A percentile compares a stretch with the other conserved stretches of the same genome.
Evolutionary conservation across 2,329 filamentous ascomycete genomes (phyloP).

Genomic region (Nothopassalora personata): DNA sequence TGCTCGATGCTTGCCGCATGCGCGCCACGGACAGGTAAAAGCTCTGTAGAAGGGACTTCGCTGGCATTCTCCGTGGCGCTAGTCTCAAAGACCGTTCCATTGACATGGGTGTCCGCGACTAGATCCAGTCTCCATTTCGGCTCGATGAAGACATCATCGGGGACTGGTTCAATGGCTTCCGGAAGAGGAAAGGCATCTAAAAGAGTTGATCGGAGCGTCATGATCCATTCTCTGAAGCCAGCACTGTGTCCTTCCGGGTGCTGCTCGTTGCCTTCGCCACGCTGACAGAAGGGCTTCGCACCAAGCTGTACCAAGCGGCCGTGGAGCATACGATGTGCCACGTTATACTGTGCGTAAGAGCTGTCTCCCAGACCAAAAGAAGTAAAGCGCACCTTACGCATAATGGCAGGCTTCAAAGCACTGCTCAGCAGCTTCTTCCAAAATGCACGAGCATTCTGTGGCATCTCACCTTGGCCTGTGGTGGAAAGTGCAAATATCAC

Average conservation of each 20-base stretch:
- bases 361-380: slow-evolving; percentile 91
- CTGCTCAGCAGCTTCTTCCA: slow-evolving; percentile 82
- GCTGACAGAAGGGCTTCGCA: slow-evolving; percentile 66
- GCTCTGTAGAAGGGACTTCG: slow-evolving; percentile 35
- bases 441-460: slow-evolving; percentile 72
- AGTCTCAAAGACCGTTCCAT: not conserved
- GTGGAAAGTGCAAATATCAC: slow-evolving; percentile 83
- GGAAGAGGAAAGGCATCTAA: slow-evolving; percentile 65
- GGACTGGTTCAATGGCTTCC: slow-evolving; percentile 61
- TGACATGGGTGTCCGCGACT: not conserved
- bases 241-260: slow-evolving; percentile 74
- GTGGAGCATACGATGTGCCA: slow-evolving; percentile 81
- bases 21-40: slow-evolving; percentile 55
- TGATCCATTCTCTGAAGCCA: slow-evolving; percentile 33
- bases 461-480: slow-evolving; percentile 90
- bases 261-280: slow-evolving; percentile 87
- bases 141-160: slow-evolving; percentile 66
- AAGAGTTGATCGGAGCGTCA: slow-evolving; percentile 61
- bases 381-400: slow-evolving; percentile 66
- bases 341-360: slow-evolving; percentile 91
- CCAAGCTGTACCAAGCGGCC: slow-evolving; percentile 80
- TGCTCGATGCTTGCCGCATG: slow-evolving; percentile 53
- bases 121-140: slow-evolving; percentile 62
- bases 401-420: slow-evolving; percentile 65
- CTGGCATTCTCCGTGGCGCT: not conserved